Base-by-base conservation (phyloP, 179 eudicot genomes). In the Pouteria campechiana region DNA sequence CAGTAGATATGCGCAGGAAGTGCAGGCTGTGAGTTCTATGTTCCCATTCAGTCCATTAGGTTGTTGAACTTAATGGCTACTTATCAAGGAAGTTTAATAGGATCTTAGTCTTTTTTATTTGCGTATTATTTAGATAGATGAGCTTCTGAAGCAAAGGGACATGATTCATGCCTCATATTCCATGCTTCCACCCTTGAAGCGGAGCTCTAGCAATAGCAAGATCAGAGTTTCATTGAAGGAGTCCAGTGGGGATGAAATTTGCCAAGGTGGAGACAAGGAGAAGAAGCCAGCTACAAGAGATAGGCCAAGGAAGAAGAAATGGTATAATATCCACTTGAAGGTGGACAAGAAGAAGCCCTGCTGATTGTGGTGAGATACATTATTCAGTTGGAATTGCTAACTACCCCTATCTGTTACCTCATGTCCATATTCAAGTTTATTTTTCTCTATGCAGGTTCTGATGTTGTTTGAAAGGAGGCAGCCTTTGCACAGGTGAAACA, bases 1-100 rank as follows among this genome's bases (percentile, higher is more conserved):
- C 4, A 74, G 62, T 63, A 81, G 90, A 79, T 86, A 90, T 34
- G 56, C 94, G 0, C 81, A 76, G 67, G 98, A 90, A 79, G 79
- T 86, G 98, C 86, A 75, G 48, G 49, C 76, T 43, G 98, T 86
- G 48, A 68, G 95, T 72, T 32, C 5, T 16, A 21, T 21, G 37
- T 13, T 13, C n/a, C n/a, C n/a, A n/a, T n/a, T n/a, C n/a, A n/a
- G n/a, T n/a, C n/a, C n/a, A n/a, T n/a, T n/a, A n/a, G n/a, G n/a
- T n/a, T n/a, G n/a, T n/a, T n/a, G n/a, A n/a, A n/a, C n/a, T n/a
- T n/a, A n/a, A n/a, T n/a, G n/a, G n/a, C n/a, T n/a, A n/a, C n/a
- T n/a, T n/a, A n/a, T n/a, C n/a, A n/a, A n/a, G n/a, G n/a, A n/a
- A n/a, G n/a, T n/a, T n/a, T n/a, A n/a, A n/a, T n/a, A n/a, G n/a